A percentile compares a stretch with the other conserved stretches of the same genome.
phyloP scores from a whole-genome alignment of 225 moss, liverwort and hornwort species.

The Anthoceros angustus region DNA sequence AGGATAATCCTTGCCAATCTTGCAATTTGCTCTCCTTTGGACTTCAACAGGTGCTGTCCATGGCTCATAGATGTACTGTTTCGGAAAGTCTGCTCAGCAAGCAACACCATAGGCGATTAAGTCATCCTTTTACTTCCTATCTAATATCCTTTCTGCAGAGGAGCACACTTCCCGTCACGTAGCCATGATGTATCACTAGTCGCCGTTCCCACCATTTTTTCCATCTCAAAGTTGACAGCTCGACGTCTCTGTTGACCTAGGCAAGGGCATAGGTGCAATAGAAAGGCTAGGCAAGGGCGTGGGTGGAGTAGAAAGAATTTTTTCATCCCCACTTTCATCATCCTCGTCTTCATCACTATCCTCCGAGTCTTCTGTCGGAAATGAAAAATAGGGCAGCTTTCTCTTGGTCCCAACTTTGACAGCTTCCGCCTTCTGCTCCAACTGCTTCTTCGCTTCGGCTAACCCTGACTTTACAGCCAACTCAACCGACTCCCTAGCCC shows the following conservation, averaged over 20 bases:
- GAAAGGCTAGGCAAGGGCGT: no score
- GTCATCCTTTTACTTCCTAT: no score
- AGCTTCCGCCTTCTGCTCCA: slow-evolving; percentile 57
- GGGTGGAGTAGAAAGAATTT: neutral
- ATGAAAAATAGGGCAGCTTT: slow-evolving; percentile 9
- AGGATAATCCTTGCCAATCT: slow-evolving; percentile 88
- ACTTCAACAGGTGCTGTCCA: slow-evolving; percentile 76
- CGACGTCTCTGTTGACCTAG: no score
- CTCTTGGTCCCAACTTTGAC: slow-evolving; percentile 43
- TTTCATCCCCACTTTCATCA: slow-evolving; percentile 40
- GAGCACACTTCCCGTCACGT: no score
- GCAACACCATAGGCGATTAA: neutral
- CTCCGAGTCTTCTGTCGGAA: slow-evolving; percentile 11
- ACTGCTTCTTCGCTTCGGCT: slow-evolving; percentile 39
- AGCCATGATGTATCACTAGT: no score
- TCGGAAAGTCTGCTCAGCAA: slow-evolving; percentile 53
- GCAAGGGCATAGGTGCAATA: no score
- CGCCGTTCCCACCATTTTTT: no score
- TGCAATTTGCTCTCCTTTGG: slow-evolving; percentile 79
- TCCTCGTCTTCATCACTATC: slow-evolving; percentile 25
- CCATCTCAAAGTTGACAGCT: no score
- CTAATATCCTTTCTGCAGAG: no score
- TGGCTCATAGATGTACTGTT: slow-evolving; percentile 86
- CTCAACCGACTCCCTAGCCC: slow-evolving; percentile 49
- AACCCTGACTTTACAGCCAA: slow-evolving; percentile 69